These are phyloP conservation scores for Claviceps capensis DNA, from an alignment of 2,329 filamentous ascomycete genomes.

Conservation along the genomic window DNA sequence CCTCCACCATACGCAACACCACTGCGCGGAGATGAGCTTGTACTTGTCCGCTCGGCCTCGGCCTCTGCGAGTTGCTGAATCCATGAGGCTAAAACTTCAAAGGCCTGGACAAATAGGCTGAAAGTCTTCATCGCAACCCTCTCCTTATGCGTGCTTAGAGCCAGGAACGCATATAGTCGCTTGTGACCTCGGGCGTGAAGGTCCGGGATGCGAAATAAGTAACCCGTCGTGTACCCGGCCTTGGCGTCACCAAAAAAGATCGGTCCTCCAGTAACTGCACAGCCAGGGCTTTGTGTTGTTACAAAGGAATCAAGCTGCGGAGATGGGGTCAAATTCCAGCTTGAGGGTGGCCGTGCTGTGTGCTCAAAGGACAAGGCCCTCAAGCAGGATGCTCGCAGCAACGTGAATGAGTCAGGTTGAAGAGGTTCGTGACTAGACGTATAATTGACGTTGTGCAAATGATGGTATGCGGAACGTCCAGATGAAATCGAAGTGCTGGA, in stretches of 20 bases:
- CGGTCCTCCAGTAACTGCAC: constrained; percentile 46
- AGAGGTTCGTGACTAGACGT: constrained; percentile 55
- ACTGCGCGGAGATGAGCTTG: constrained; percentile 28
- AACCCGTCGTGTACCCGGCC: constrained; percentile 55
- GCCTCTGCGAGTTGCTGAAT: constrained; percentile 51
- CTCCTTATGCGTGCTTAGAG: constrained; percentile 51
- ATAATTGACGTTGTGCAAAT: constrained; percentile 54
- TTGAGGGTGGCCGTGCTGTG: constrained; percentile 40
- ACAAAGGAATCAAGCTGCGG: constrained; percentile 30
- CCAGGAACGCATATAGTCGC: constrained; percentile 55
- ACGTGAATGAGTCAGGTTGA: constrained; percentile 48
- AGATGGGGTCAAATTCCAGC: constrained; percentile 24
- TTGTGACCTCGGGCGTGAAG: constrained; percentile 53
- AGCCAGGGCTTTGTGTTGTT: constrained; percentile 38
- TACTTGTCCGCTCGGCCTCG: constrained; percentile 42
- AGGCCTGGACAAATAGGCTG: constrained; percentile 45
- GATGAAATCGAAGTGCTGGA: constrained; percentile 40
- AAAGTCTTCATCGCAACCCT: constrained; percentile 53
- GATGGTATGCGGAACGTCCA: constrained; percentile 35
- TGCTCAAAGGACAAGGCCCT: constrained; percentile 55
- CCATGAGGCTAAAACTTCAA: constrained; percentile 50
- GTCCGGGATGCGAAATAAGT: constrained; percentile 57
- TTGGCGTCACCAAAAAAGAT: constrained; percentile 55
- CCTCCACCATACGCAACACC: constrained; percentile 25
- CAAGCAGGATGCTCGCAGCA: constrained; percentile 51